Base-by-base conservation (phyloP, 225 moss, liverwort and hornwort species). In the Bryoerythrophyllum caledonicum region DNA sequence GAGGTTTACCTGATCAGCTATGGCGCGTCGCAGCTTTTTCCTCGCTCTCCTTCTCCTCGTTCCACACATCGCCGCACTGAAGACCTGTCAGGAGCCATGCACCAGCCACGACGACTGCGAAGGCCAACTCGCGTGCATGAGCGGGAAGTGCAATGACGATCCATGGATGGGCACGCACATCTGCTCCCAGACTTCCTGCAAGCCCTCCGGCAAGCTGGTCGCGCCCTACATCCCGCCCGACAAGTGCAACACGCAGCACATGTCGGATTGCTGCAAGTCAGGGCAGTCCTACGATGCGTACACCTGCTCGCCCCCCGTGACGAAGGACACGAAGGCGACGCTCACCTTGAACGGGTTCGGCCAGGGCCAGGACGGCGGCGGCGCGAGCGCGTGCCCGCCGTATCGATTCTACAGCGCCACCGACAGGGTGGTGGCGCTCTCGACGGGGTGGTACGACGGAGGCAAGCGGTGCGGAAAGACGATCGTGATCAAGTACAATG, bases 391-490 rank as follows among this genome's bases (percentile, higher is more conserved):
- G 48, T 48, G 48, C 48, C 48, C 48, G 17, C 48, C 48, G 17
- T 15, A 17, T 17, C 48, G 17, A 12, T 75, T 4, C 74, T 30
- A 75, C 70, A 20, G 3, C 7, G 24, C 63, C 20, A n/a, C 12
- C 1, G 32, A 57, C 0, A 34, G 2, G 14, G 58, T 68, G 67
- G 69, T 80, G 1, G 68, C 75, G n/a, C n/a, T 80, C 44, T 75
- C 80, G 8, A 80, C 75, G n/a, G 80, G 75, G 5, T 80, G 75
- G 75, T 80, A 30, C 56, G 12, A 5, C 2, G 13, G 20, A 0
- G 6, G 25, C 0, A 46, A 16, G 3, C 63, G 75, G 7, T 80
- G 80, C 16, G 17, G 24, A 12, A 75, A 70, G 9, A 53, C 1
- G 9, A 70, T 80, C 21, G 1, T 3, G n/a, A 75, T 80, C 46